Base-by-base conservation (phyloP, 495 filamentous ascomycete species). In the Bathelium albidoporum region DNA sequence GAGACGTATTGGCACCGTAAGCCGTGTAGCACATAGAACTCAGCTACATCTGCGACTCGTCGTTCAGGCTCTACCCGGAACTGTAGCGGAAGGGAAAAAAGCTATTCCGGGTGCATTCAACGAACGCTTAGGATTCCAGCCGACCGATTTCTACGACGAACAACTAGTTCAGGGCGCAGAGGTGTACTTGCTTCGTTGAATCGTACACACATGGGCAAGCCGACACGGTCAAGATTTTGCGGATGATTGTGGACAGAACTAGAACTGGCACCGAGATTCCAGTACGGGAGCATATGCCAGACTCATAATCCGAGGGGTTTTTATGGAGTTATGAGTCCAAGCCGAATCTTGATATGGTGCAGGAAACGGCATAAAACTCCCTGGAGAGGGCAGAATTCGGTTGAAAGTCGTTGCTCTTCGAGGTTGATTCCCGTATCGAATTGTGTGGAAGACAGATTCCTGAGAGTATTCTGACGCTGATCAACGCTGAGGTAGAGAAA, bases 141-240 rank as follows among this genome's bases (percentile, higher is more conserved):
- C 62, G 20, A 75, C 79, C 39, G 72, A 76, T 58, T 78, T 79
- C 60, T 80, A 78, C 68, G 29, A 70, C 9, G 18, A 58, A 31
- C 77, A 80, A 41, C 76, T 76, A 1, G 66, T 75, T 59, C 63
- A 70, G 20, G 65, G 66, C 10, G 78, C 77, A 0, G 76, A 78
- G 32, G 65, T 78, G 1, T 79, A 80, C 59, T 77, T 73, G 71
- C 64, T 77, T 1, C 72, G 76, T 20, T 53, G 59, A 39, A 53
- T 61, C 39, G 34, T 65, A 7, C 63, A 60, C 58, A 71, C 12
- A 7, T 49, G 43, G 43, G 11, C 43, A 18, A 18, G 20, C 18
- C 4, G 9, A n/a, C 20, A 49, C 20, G 43, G 18, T 49, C 3
- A 49, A 20, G 43, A 49, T 49, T 20, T 20, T 49, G 43, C 43